Conservation (phyloP, 1,284 basidiomycete species). For the Sanghuangporus weigelae region DNA sequence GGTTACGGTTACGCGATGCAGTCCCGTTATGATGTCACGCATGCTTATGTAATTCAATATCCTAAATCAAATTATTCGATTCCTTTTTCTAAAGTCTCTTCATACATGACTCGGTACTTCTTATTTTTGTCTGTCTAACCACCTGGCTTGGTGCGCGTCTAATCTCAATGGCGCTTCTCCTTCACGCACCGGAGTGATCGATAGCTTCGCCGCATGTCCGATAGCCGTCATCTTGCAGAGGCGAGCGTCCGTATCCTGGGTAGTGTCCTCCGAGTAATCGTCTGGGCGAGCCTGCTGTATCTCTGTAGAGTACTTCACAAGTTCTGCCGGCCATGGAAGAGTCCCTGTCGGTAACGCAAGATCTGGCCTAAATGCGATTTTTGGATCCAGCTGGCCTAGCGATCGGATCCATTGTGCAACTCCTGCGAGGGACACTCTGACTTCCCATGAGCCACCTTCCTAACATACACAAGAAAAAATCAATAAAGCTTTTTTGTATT, state of each 20-base stretch:
- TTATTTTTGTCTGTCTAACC: conserved; percentile 22
- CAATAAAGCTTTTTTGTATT: neutral
- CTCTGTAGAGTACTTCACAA: conserved; percentile 27
- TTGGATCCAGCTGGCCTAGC: conserved; percentile 41
- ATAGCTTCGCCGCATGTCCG: conserved; percentile 42
- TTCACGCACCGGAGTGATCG: conserved; percentile 39
- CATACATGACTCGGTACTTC: neutral
- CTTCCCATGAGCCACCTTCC: conserved; percentile 62
- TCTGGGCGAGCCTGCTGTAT: conserved; percentile 24
- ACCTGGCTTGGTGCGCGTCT: conserved; percentile 29
- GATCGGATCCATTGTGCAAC: conserved; percentile 54
- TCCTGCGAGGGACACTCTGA: conserved; percentile 52
- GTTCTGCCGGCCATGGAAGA: conserved; percentile 33
- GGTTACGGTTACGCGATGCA: neutral
- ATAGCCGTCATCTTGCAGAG: conserved; percentile 37
- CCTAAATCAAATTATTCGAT: neutral
- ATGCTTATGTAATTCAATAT: neutral
- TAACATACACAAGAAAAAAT: conserved; percentile 23
- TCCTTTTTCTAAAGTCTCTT: neutral
- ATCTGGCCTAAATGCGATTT: conserved; percentile 36
- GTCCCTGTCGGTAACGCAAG: conserved; percentile 32
- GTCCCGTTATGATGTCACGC: neutral
- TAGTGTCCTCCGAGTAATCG: conserved; percentile 12
- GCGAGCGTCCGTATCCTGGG: conserved; percentile 8
- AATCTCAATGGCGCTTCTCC: conserved; percentile 33